A percentile compares a stretch with the other conserved stretches of the same genome.
These are phyloP conservation scores for Pseudocercospora fijiensis DNA, from an alignment of 2,329 filamentous ascomycete genomes.

Conservation along the genomic window DNA sequence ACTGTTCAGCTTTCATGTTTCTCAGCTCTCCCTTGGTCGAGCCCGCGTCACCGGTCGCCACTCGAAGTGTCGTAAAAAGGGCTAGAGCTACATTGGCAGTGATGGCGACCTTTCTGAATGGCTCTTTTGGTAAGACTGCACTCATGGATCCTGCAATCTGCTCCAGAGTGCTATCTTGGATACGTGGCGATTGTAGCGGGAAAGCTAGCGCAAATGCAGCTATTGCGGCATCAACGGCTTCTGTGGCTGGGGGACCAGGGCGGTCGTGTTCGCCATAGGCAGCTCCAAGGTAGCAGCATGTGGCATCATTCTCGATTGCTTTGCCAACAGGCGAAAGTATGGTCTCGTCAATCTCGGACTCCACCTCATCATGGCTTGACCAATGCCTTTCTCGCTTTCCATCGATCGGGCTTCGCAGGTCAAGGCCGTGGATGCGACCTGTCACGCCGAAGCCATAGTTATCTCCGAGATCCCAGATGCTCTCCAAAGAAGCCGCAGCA, in stretches of 20 bases:
- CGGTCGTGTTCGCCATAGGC: conserved; percentile 31
- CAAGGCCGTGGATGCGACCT: conserved; percentile 75
- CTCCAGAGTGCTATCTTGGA: conserved; percentile 94
- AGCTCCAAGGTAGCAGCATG: conserved; percentile 66
- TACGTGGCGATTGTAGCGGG: conserved; percentile 81
- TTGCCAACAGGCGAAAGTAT: conserved; percentile 67
- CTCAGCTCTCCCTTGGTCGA: conserved; percentile 71
- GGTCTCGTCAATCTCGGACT: conserved; percentile 62
- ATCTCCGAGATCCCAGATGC: conserved; percentile 90
- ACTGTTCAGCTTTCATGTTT: conserved; percentile 73
- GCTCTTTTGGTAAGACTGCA: conserved; percentile 78
- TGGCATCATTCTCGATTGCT: conserved; percentile 85
- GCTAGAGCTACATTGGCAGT: conserved; percentile 85
- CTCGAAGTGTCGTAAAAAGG: conserved; percentile 75
- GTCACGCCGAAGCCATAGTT: conserved; percentile 94
- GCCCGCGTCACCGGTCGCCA: conserved; percentile 76
- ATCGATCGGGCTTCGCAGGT: conserved; percentile 66
- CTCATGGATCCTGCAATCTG: conserved; percentile 88
- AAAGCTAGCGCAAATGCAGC: conserved; percentile 89
- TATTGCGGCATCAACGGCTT: conserved; percentile 92
- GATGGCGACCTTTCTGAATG: conserved; percentile 84
- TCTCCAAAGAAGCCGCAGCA: conserved; percentile 85
- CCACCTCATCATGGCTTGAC: conserved; percentile 54
- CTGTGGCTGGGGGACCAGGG: conserved; percentile 79
- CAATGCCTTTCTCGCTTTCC: conserved; percentile 55